Base-by-base conservation (phyloP, 1,139 yeast species). In the Geotrichum phurueaensis region DNA sequence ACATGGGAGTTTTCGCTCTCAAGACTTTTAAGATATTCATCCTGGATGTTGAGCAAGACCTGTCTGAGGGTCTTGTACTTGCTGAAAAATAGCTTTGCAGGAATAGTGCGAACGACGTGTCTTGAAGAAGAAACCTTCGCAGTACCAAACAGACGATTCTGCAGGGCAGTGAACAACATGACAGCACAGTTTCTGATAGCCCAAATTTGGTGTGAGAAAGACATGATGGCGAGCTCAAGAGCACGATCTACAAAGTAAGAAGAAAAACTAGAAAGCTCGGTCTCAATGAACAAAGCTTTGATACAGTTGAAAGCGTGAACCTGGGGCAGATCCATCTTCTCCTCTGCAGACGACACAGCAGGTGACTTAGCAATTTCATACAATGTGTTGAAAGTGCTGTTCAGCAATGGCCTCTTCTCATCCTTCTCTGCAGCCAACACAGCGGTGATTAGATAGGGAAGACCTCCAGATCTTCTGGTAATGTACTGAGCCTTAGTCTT, bases 281-380 rank as follows among this genome's bases (percentile, higher is more conserved):
- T 79, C 65, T 92, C 97, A 47, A 80, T 80, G 66, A 91, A 86
- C 1, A 94, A 76, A 7, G 86, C 85, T 65, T 83, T 84, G 62
- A 94, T 82, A 69, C 96, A 87, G 70, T 94, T 94, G 71, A 89
- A 84, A 0, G 97, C 97, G 73, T 92, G 96, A 0, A 92, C 97
- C 71, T 92, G 98, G 0, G 98, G 94, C 29, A 89, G 77, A 68
- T 89, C 96, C 65, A 83, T 77, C 62, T 80, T 83, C 64, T 84
- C 78, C 15, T 79, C 81, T 29, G 76, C 74, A 18, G 76, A 76
- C 4, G 72, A 70, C n/a, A 81, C 64, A 4, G 68, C 77, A 0
- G 87, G 84, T 6, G 72, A 62, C 5, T 72, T 66, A 0, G 94
- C 89, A 50, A 89, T 81, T 5, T 70, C 71, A 36, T 84, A 65